phyloP scores from a whole-genome alignment of 2,329 filamentous ascomycete genomes.

The Pyrenochaeta sp. region DNA sequence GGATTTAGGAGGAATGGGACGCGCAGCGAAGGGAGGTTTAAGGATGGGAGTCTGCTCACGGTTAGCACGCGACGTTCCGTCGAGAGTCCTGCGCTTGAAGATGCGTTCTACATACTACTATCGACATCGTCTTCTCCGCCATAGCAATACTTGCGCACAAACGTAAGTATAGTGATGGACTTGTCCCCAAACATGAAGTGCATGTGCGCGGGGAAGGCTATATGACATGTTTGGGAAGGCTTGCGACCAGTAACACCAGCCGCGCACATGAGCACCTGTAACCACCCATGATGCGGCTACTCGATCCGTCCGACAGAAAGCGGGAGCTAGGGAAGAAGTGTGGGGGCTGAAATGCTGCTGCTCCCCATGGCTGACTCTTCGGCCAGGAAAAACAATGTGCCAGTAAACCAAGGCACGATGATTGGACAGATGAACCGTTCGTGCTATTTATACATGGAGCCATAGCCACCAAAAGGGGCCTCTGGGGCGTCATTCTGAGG shows the following conservation, averaged over 20 bases:
- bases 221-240: constrained; percentile 6
- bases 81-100: neutral
- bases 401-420: neutral
- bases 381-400: neutral
- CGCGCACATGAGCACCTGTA: constrained; percentile 1
- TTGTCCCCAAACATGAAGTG: constrained; percentile 2
- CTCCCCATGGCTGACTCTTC: too few species aligned
- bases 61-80: constrained; percentile 2
- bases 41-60: constrained; percentile 10
- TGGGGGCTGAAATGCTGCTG: neutral
- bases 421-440: neutral
- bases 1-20: constrained; percentile 30
- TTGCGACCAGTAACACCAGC: constrained; percentile 6
- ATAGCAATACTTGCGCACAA: constrained; percentile 16
- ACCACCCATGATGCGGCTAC: neutral
- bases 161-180: neutral
- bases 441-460: constrained; percentile 1
- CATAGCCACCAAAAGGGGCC: neutral
- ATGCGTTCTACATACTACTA: constrained; percentile 5
- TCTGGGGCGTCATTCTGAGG: neutral
- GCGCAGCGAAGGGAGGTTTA: constrained; percentile 36
- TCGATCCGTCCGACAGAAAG: neutral
- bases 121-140: constrained; percentile 21
- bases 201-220: neutral
- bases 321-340: neutral